A percentile compares a stretch with the other conserved stretches of the same genome.
Evolutionary conservation across 2,329 filamentous ascomycete species (phyloP).

Genomic region (Stagonosporopsis chrysanthemi): DNA sequence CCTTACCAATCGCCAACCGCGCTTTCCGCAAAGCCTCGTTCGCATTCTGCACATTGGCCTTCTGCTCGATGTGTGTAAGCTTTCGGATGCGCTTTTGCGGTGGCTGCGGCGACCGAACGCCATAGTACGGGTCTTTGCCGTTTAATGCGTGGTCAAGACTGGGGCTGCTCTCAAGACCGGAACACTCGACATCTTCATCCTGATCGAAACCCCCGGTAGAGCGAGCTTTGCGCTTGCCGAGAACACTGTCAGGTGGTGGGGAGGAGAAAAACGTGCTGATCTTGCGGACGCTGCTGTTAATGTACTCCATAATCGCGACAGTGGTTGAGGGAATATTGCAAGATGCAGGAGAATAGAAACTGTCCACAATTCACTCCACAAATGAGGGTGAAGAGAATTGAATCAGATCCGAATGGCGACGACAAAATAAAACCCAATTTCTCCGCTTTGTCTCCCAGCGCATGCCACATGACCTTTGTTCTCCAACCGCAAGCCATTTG

Average conservation of each 20-base stretch:
- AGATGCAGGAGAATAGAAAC: not conserved
- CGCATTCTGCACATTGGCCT: not conserved
- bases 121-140: not conserved
- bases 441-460: not conserved
- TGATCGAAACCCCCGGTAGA: not conserved
- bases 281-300: not conserved
- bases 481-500: not conserved
- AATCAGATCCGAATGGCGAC: not conserved
- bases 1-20: not conserved
- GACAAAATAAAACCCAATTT: not conserved
- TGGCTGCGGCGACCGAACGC: not conserved
- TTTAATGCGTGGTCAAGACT: not conserved
- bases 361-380: not conserved
- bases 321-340: too few species aligned
- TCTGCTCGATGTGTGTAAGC: not conserved
- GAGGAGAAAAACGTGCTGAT: not conserved
- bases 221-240: not conserved
- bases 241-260: not conserved
- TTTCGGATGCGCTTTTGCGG: not conserved
- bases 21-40: not conserved
- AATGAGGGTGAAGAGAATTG: not conserved
- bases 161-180: too few species aligned
- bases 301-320: not conserved
- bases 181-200: too few species aligned
- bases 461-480: conserved; percentile 4